These are phyloP conservation scores for Vigna radiata DNA, from an alignment of 306 rosid species.

Conservation along the genomic window DNA sequence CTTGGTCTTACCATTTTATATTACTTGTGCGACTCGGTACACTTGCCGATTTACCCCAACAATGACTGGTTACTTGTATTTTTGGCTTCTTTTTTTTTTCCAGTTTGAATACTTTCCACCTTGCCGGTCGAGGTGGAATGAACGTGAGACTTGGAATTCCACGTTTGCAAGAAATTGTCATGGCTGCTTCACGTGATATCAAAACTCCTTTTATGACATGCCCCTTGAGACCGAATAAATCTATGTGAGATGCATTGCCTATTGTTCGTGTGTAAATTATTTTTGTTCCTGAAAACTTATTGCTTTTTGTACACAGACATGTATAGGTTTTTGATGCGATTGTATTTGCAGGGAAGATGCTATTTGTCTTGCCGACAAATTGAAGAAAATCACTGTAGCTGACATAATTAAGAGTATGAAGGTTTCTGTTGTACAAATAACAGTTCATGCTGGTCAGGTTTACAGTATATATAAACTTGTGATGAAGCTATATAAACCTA, in stretches of 20 bases:
- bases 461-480: conserved; percentile 81
- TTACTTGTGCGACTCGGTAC: too few relatives aligned
- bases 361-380: conserved; percentile 64
- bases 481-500: conserved; percentile 70
- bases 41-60: too few relatives aligned
- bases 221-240: conserved; percentile 66
- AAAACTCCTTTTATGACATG: conserved; percentile 96
- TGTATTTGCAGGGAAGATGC: conserved; percentile 73
- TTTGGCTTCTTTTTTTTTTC: background rate
- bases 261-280: background rate
- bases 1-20: too few relatives aligned
- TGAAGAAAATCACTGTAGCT: conserved; percentile 90
- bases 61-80: background rate
- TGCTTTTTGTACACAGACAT: conserved; percentile 2
- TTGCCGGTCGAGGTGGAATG: conserved; percentile 97
- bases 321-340: conserved; percentile 26
- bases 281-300: conserved; percentile 4
- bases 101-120: conserved; percentile 95
- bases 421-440: conserved; percentile 67
- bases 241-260: conserved; percentile 63
- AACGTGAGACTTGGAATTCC: conserved; percentile 99
- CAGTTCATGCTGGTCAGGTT: conserved; percentile 45
- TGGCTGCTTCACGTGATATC: conserved; percentile 75
- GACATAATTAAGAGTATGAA: conserved; percentile 76
- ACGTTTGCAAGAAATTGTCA: conserved; percentile 86